Evolutionary conservation across 2,329 filamentous ascomycete genomes (phyloP), one percentile per base, ranked within the genome.

Genomic region (Hypoxylon rubiginosum): DNA sequence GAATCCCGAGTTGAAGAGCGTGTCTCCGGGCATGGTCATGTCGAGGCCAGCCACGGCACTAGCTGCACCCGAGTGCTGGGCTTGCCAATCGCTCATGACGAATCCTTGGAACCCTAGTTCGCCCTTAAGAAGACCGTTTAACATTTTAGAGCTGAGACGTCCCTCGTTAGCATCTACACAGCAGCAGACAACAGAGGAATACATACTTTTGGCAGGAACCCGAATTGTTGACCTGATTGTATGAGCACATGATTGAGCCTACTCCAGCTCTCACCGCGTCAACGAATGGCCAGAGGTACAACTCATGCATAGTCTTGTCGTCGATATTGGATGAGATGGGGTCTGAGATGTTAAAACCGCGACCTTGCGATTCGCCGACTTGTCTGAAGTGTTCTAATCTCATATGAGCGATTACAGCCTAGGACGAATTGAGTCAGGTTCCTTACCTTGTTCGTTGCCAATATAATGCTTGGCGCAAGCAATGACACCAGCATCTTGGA

Each of bases 21-120:
- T 91, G 76, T 97, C 95, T 58, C 93, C 92, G 0, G 92, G 92
- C 93, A 96, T 96, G n/a, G 86, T 86, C 92, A 96, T 94, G 77
- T 97, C 93, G 24, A 96, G 82, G 41, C 92, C 93, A 21, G 92
- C 91, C 39, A 88, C 82, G 2, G 92, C 90, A 36, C 85, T 87
- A 26, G 88, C 82, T 4, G 86, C 89, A 68, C 91, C 91, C 3
- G 88, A 83, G 73, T 94, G 91, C 72, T 93, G 91, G 4, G 91
- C 92, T 70, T 86, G 82, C 91, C 92, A 96, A 77, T 97, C 92
- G n/a, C 86, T 88, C 86, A 92, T 89, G 62, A 95, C 85, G 72
- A 93, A 93, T 0, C 92, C 92, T 71, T 93, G 91, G 80, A 95
- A 95, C 45, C 91, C 92, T 0, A 95, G 83, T 79, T 96, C 92